Conservation (phyloP, 441 rosid genomes). For the Aquilaria agallochum region DNA sequence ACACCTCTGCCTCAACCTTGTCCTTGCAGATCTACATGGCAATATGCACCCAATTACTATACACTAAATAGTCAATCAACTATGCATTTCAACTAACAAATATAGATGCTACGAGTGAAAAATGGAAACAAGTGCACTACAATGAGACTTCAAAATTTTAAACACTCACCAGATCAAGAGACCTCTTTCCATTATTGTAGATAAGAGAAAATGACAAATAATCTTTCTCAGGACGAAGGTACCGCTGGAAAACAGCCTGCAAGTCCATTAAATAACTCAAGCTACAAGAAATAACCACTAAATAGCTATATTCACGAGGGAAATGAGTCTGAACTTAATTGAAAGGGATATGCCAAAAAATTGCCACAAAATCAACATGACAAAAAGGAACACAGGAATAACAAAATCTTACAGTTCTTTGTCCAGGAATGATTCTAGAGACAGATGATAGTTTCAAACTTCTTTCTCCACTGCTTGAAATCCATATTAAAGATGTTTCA, state of each 20-base stretch:
- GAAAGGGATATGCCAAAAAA: conserved; percentile 2
- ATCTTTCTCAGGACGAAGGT: conserved; percentile 82
- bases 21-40: conserved; percentile 77
- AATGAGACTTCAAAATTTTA: conserved; percentile 13
- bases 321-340: neutral
- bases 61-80: conserved; percentile 14
- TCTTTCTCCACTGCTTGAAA: conserved; percentile 78
- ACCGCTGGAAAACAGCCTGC: conserved; percentile 89
- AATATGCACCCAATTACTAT: conserved; percentile 1
- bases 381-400: conserved; percentile 1
- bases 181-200: conserved; percentile 78
- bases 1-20: conserved; percentile 92
- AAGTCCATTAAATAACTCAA: conserved; percentile 5
- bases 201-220: conserved; percentile 87
- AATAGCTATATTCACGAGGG: conserved; percentile 4
- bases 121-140: conserved; percentile 1
- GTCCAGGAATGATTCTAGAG: conserved; percentile 88
- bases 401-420: conserved; percentile 78
- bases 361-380: conserved; percentile 5
- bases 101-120: conserved; percentile 11
- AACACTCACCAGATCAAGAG: conserved; percentile 92
- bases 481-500: conserved; percentile 90
- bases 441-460: conserved; percentile 81
- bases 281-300: conserved; percentile 15
- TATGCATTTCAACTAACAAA: neutral